A percentile compares a stretch with the other conserved stretches of the same genome.
Conservation (phyloP, 345 rosid species). For the Hibiscus tridactylites region DNA sequence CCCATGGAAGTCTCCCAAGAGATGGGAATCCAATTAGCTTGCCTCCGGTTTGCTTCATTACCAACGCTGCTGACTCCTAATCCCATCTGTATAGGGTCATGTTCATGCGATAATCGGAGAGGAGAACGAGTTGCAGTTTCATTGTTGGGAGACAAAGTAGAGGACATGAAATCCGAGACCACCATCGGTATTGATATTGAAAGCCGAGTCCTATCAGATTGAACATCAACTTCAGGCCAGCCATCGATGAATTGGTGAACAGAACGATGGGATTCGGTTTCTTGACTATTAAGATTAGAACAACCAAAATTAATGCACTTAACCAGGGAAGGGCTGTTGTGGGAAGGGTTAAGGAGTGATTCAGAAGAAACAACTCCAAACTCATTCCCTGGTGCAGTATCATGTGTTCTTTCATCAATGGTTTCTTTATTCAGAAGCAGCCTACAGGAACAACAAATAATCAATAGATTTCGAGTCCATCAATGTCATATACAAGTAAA, state of each 20-base stretch:
- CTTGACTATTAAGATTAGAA: constrained; percentile 27
- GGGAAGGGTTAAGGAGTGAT: constrained; percentile 38
- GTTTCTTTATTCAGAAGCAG: constrained; percentile 30
- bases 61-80: constrained; percentile 32
- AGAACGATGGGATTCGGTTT: constrained; percentile 33
- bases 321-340: constrained; percentile 25
- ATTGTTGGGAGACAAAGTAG: constrained; percentile 42
- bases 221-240: constrained; percentile 42
- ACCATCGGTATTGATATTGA: constrained; percentile 49
- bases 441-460: constrained; percentile 25
- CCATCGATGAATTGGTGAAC: constrained; percentile 53
- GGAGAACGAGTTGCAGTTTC: constrained; percentile 35
- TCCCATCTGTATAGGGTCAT: constrained; percentile 49
- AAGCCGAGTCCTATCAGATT: constrained; percentile 47
- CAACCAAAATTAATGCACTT: constrained; percentile 32
- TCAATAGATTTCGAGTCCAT: not conserved
- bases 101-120: constrained; percentile 29
- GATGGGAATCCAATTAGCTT: constrained; percentile 42
- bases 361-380: constrained; percentile 40
- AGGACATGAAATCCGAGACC: constrained; percentile 39
- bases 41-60: constrained; percentile 32
- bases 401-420: constrained; percentile 24
- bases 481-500: not conserved
- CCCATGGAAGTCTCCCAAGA: constrained; percentile 59
- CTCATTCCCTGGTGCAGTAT: constrained; percentile 18